Evolutionary conservation across 352 stramenopile genomes (phyloP), one percentile per base, ranked within the genome.

Genomic region (Phytopythium kandeliae): DNA sequence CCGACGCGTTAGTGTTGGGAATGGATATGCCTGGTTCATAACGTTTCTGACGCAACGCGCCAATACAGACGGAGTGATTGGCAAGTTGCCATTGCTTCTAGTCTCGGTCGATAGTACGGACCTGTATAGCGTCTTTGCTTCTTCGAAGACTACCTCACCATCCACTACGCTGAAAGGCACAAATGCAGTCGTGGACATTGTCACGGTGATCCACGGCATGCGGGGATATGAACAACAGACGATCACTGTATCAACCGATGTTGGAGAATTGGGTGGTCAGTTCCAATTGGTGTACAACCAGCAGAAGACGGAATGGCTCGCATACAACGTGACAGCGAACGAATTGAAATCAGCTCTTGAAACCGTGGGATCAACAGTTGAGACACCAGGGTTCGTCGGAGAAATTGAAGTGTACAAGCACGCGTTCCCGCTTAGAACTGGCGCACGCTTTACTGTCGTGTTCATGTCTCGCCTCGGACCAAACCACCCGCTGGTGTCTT

Each of bases 171-270:
- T 98, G 17, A 81, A 54, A 13, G 92, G 91, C 11, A 96, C 82
- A 9, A 78, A 74, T 45, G 88, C 79, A 4, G 74, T 71, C 42
- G 43, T 98, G 12, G 67, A 80, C 12, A 74, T 92, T 17, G 66
- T 69, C 7, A 91, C 88, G 2, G 69, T 95, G 33, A 84, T 98
- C 6, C 65, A 86, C 17, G 85, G 78, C 11, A 96, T 92, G 60
- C 90, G 95, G 19, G 95, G 96, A 6, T 97, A 84, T 49, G 92
- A 97, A 31, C 86, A 98, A 57, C 95, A 98, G 52, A 78, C 75
- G 7, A 58, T 98, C 3, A 85, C 67, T 4, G 67, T 97, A 13
- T 70, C 65, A 2, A 80, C 85, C 1, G 82, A 74, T 19, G 57
- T 60, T 4, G 82, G 78, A 0, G 63, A 48, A 0, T 78, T 98